A percentile compares a stretch with the other conserved stretches of the same genome.
Evolutionary conservation across 2,329 filamentous ascomycete genomes (phyloP).

Genomic region (Phialocephala subalpina): DNA sequence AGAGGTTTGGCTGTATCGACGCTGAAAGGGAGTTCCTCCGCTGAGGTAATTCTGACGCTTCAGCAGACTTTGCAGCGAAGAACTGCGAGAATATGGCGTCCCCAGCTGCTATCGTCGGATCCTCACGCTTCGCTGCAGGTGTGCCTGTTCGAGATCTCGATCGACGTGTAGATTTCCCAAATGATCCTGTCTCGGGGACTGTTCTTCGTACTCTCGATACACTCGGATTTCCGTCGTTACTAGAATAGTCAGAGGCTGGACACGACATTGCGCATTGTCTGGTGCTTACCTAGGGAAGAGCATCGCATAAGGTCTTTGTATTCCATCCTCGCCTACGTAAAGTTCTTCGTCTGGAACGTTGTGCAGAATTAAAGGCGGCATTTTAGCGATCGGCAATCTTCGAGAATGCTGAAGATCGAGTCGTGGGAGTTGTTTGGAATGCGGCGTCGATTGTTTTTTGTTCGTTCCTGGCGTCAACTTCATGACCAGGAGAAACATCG

Average conservation of each 20-base stretch:
- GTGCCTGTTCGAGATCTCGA: conserved; percentile 68
- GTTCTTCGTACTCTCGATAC: conserved; percentile 59
- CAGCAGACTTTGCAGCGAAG: conserved; percentile 52
- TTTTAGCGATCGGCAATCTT: conserved; percentile 42
- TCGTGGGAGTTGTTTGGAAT: conserved; percentile 14
- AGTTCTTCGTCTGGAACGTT: conserved; percentile 75
- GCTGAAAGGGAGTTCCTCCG: conserved; percentile 42
- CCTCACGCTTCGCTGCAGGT: conserved; percentile 59
- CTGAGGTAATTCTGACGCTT: conserved; percentile 42
- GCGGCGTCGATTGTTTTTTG: conserved; percentile 15
- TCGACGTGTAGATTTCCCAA: conserved; percentile 71
- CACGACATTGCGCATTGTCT: conserved; percentile 19
- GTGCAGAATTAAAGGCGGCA: conserved; percentile 72
- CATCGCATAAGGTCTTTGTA: conserved; percentile 72
- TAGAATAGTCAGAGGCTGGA: conserved; percentile 40
- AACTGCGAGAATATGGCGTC: conserved; percentile 69
- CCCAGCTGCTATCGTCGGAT: conserved; percentile 67
- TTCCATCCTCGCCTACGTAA: conserved; percentile 70
- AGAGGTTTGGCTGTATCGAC: conserved; percentile 44
- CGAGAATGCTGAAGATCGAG: conserved; percentile 7
- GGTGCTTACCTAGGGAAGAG: conserved; percentile 66
- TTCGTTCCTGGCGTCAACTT: conserved; percentile 5
- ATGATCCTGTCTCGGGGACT: conserved; percentile 68
- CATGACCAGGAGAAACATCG: conserved; percentile 8
- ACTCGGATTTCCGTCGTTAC: conserved; percentile 60